phyloP scores from a whole-genome alignment of 2,329 filamentous ascomycete genomes.

The Trichoderma sp. region DNA sequence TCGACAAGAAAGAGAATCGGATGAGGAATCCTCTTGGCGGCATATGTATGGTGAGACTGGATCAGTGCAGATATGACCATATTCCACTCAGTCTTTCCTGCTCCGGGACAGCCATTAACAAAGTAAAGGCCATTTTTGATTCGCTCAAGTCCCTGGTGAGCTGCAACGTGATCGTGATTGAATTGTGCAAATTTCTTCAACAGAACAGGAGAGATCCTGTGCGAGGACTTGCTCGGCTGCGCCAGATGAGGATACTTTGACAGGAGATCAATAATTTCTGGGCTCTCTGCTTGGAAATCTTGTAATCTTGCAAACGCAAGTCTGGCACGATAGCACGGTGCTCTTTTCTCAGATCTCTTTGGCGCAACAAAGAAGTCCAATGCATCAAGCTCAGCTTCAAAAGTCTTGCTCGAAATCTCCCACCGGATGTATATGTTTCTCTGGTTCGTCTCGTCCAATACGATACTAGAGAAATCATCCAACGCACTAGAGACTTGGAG shows the following conservation, averaged over 20 bases:
- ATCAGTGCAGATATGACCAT: conserved; percentile 42
- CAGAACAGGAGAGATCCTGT: conserved; percentile 29
- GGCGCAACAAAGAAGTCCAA: conserved; percentile 28
- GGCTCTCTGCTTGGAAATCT: conserved; percentile 27
- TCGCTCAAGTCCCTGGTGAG: conserved; percentile 34
- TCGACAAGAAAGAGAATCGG: conserved; percentile 47
- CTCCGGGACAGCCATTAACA: conserved; percentile 47
- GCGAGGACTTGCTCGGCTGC: conserved; percentile 25
- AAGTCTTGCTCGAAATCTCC: conserved; percentile 31
- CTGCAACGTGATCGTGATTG: conserved; percentile 39
- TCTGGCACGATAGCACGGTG: conserved; percentile 25
- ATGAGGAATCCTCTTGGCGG: conserved; percentile 24
- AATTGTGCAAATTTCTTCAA: conserved; percentile 34
- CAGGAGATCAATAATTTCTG: conserved; percentile 28
- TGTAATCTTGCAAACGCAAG: conserved; percentile 35
- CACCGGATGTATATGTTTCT: conserved; percentile 31
- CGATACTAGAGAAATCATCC: conserved; percentile 23
- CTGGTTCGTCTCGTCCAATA: conserved; percentile 19
- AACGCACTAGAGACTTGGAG: conserved; percentile 57
- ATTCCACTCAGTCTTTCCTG: conserved; percentile 49
- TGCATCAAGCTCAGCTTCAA: conserved; percentile 36
- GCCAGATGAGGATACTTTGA: conserved; percentile 36
- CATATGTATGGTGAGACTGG: conserved; percentile 31
- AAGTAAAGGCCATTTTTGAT: conserved; percentile 46
- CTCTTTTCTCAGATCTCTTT: conserved; percentile 23